Evolutionary conservation across 805 yeast genomes (phyloP), one percentile per base, ranked within the genome.

Genomic region (Candida gorgasii): DNA sequence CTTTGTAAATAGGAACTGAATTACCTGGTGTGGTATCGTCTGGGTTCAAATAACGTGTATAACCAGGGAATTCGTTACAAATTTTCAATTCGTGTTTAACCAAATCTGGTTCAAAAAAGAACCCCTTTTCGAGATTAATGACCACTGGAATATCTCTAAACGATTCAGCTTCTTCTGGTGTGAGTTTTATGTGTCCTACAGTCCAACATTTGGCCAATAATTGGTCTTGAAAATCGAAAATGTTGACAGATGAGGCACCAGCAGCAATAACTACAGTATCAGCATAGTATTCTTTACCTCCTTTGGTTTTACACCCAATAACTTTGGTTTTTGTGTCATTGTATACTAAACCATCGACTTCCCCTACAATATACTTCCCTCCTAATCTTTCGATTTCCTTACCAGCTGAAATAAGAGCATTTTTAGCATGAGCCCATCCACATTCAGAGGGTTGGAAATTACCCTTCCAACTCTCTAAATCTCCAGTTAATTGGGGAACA

Each of bases 21-120:
- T 48, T 49, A 1, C 35, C 40, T n/a, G 5, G 17, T 43, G 33
- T 40, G 33, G 42, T 37, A 7, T 36, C 31, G 5, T 24, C 19
- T 4, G 19, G 29, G n/a, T 22, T 22, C 2, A 36, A 46, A 16
- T 40, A 37, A 46, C 65, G 58, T 39, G 62, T 59, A 40, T 61
- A 65, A 5, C 72, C 71, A 8, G 71, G 69, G 38, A 65, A 67
- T 47, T 69, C 73, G 44, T 67, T 67, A 47, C 69, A 66, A 36
- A 67, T 52, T 44, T 68, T 69, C 20, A 68, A 43, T 19, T 66
- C 65, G 34, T 62, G 57, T 28, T 59, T 52, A 8, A 13, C 16
- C 12, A 24, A 15, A 47, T 66, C 73, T 7, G 74, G 72, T 40
- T 69, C 75, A 46, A 70, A 69, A 36, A 69, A 58, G 53, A 68